Evolutionary conservation across 306 rosid species (phyloP), one percentile per base, ranked within the genome.

Genomic region (Vicia villosa): DNA sequence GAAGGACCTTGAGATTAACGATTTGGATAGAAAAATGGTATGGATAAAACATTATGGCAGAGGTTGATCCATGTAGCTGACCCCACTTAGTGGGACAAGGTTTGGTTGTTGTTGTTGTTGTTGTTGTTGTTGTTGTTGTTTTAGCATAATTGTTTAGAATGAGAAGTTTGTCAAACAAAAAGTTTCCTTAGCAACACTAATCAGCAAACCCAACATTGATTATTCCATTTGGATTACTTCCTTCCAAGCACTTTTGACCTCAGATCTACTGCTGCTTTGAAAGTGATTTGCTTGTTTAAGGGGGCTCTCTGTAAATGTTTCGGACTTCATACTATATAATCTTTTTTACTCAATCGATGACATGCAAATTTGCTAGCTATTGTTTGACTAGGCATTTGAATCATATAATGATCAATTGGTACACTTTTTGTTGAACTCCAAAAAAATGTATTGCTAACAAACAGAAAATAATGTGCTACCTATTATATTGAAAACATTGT

Each of bases 151-250:
- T 56, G 15, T 66, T 56, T 73, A 22, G 63, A 61, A 66, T 57
- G 15, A 64, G 64, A 43, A 63, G 30, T 38, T 45, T 51, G 14
- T 15, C 43, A 38, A 26, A 46, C 43, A 5, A 63, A 77, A 41
- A 14, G 20, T n/a, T 45, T 21, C 14, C 8, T 15, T 54, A 26
- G 66, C 52, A 62, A 60, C 49, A 19, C 66, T 55, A 61, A 54
- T 61, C 36, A 43, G 54, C 43, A 43, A 20, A 43, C 17, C 19
- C 19, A 43, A 16, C 42, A 19, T 24, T 55, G 63, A 10, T 62
- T 69, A 69, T 17, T 69, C 63, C 22, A 22, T 66, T 10, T 63
- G 45, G 67, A 69, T 46, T 61, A 55, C 43, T 24, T 66, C 28
- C 41, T 65, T 21, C 24, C 66, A 28, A 30, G 22, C 10, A 52